These are phyloP conservation scores for Starmerella geochares DNA, from an alignment of 805 yeast genomes.

Conservation along the genomic window DNA sequence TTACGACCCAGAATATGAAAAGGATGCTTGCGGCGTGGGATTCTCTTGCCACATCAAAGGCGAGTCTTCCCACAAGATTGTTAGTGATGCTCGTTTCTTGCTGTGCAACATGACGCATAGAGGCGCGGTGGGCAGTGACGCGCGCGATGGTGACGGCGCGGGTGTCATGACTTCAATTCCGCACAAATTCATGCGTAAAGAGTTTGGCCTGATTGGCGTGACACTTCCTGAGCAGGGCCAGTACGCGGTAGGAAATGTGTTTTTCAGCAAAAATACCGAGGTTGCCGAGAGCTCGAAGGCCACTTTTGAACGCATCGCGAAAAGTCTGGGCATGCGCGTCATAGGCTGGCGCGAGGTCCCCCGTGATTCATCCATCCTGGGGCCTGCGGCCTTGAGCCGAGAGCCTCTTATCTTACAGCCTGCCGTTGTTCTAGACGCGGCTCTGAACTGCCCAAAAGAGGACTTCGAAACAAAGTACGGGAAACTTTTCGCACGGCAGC, in stretches of 20 bases:
- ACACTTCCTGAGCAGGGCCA: conserved; percentile 70
- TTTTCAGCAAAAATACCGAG: conserved; percentile 74
- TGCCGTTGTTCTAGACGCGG: conserved; percentile 59
- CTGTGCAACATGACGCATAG: conserved; percentile 97
- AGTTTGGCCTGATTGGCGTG: conserved; percentile 62
- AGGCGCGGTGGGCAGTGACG: conserved; percentile 94
- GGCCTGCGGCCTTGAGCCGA: conserved; percentile 87
- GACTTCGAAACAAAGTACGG: conserved; percentile 45
- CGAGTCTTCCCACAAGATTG: conserved; percentile 74
- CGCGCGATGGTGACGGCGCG: conserved; percentile 98
- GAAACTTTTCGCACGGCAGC: conserved; percentile 65
- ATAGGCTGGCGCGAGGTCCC: conserved; percentile 95
- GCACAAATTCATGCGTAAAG: conserved; percentile 74
- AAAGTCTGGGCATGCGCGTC: conserved; percentile 63
- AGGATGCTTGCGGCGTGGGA: conserved; percentile 98
- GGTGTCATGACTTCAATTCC: conserved; percentile 92
- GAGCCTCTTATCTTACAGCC: conserved; percentile 92
- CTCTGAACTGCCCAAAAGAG: conserved; percentile 35
- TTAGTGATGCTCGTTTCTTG: conserved; percentile 73
- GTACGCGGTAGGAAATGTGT: conserved; percentile 90
- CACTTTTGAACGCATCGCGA: conserved; percentile 74
- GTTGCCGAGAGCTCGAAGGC: conserved; percentile 58
- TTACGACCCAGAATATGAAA: conserved; percentile 86
- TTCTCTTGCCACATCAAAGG: conserved; percentile 94
- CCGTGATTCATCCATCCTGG: conserved; percentile 83